These are phyloP conservation scores for Epichloe gansuensis DNA, from an alignment of 2,329 filamentous ascomycete genomes.

Conservation along the genomic window DNA sequence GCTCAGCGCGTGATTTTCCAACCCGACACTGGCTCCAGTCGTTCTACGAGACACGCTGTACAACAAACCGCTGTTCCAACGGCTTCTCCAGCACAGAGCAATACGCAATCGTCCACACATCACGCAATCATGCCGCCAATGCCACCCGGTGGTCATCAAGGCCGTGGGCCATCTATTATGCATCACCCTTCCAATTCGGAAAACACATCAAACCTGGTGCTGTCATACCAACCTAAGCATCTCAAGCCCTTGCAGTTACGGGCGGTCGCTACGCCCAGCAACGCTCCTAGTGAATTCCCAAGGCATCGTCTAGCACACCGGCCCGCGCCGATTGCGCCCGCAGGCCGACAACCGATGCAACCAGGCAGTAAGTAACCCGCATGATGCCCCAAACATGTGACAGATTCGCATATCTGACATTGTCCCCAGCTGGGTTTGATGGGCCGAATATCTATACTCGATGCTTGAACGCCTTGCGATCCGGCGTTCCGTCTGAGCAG, in stretches of 20 bases:
- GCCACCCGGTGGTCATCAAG: conserved; percentile 17
- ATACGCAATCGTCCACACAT: conserved; percentile 19
- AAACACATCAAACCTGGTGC: conserved; percentile 45
- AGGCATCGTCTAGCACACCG: conserved; percentile 30
- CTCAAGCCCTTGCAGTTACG: conserved; percentile 53
- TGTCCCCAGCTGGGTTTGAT: conserved; percentile 41
- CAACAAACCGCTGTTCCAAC: conserved; percentile 26
- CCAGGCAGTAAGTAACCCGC: conserved; percentile 44
- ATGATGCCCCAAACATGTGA: no score
- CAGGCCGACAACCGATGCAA: conserved; percentile 34
- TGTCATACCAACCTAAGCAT: conserved; percentile 56
- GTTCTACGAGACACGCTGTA: conserved; percentile 48
- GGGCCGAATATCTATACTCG: conserved; percentile 87
- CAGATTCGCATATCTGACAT: conserved; percentile 5
- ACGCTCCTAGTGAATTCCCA: conserved; percentile 54
- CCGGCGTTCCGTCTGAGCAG: conserved; percentile 66
- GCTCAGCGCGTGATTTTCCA: conserved; percentile 76
- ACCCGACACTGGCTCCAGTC: conserved; percentile 55
- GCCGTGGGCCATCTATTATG: conserved; percentile 30
- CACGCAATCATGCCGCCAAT: conserved; percentile 20
- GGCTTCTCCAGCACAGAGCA: conserved; percentile 16
- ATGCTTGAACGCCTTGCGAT: conserved; percentile 72
- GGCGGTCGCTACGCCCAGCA: conserved; percentile 62
- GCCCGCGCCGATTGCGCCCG: conserved; percentile 13
- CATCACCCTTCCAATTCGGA: conserved; percentile 44